Evolutionary conservation across 495 filamentous ascomycete species (phyloP).

Genomic region (Hyaloscypha hepaticicola): DNA sequence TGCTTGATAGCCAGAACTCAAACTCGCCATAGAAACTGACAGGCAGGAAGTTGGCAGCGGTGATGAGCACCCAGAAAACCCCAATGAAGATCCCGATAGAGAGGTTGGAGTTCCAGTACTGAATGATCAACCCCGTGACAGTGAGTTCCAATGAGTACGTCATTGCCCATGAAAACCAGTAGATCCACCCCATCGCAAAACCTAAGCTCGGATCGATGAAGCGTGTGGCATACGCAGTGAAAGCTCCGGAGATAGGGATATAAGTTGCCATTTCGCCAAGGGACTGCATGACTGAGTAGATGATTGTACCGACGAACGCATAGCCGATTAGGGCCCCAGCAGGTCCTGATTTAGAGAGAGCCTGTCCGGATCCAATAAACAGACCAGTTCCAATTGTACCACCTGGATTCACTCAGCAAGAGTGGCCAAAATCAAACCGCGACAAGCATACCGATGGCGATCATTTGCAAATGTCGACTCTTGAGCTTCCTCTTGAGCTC

Average conservation of each 20-base stretch:
- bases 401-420: conserved; percentile 29
- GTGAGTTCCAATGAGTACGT: conserved; percentile 73
- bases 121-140: conserved; percentile 70
- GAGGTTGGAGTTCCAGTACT: conserved; percentile 64
- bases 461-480: conserved; percentile 71
- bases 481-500: conserved; percentile 55
- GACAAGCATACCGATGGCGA: conserved; percentile 81
- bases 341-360: conserved; percentile 62
- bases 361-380: conserved; percentile 67
- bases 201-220: conserved; percentile 74
- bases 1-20: conserved; percentile 69
- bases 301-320: conserved; percentile 60
- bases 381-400: conserved; percentile 61
- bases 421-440: background rate
- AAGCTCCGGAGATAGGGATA: conserved; percentile 71
- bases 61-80: conserved; percentile 70
- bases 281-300: conserved; percentile 59
- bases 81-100: conserved; percentile 62
- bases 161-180: conserved; percentile 58
- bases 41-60: conserved; percentile 63
- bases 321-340: conserved; percentile 68
- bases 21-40: conserved; percentile 70
- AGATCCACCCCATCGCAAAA: conserved; percentile 80
- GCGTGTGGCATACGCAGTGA: conserved; percentile 69
- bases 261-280: conserved; percentile 74